phyloP scores from a whole-genome alignment of 495 filamentous ascomycete genomes.

The Xylaria curta region DNA sequence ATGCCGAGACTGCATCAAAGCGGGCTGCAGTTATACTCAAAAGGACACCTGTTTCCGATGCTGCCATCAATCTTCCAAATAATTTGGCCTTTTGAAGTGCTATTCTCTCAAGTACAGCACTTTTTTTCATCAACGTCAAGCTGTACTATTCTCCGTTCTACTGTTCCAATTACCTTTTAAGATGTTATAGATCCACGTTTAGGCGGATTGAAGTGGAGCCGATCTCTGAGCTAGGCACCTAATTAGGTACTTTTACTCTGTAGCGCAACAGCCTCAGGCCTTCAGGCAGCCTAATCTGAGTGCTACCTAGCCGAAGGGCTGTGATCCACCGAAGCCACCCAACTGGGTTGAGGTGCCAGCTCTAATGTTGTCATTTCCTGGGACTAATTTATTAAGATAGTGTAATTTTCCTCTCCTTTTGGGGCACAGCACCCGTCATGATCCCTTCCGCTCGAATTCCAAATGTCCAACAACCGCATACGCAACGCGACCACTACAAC shows the following conservation, averaged over 20 bases:
- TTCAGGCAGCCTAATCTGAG: slow-evolving; percentile 7
- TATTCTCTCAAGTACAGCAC: background rate
- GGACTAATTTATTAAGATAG: slow-evolving; percentile 5
- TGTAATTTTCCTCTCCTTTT: slow-evolving; percentile 26
- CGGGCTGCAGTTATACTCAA: slow-evolving; percentile 8
- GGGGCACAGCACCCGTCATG: slow-evolving; percentile 1
- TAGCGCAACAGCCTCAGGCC: slow-evolving; percentile 12
- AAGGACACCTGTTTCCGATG: slow-evolving; percentile 10
- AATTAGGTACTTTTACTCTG: background rate
- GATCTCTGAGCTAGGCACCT: background rate
- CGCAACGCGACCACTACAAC: background rate
- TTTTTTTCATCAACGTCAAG: background rate
- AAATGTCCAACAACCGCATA: background rate
- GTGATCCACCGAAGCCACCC: slow-evolving; percentile 16
- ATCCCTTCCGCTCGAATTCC: slow-evolving; percentile 15
- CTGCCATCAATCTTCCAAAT: background rate
- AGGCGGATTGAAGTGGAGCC: slow-evolving; percentile 14
- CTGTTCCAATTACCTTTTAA: background rate
- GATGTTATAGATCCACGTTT: background rate
- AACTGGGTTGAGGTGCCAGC: slow-evolving; percentile 7
- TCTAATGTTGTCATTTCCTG: slow-evolving; percentile 24
- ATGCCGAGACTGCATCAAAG: slow-evolving; percentile 7
- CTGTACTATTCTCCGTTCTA: background rate
- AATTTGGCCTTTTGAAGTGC: background rate
- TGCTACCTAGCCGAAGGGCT: slow-evolving; percentile 5